These are phyloP conservation scores for Cryptococcus hybrid DNA, from an alignment of 1,284 basidiomycete species.

Conservation along the genomic window DNA sequence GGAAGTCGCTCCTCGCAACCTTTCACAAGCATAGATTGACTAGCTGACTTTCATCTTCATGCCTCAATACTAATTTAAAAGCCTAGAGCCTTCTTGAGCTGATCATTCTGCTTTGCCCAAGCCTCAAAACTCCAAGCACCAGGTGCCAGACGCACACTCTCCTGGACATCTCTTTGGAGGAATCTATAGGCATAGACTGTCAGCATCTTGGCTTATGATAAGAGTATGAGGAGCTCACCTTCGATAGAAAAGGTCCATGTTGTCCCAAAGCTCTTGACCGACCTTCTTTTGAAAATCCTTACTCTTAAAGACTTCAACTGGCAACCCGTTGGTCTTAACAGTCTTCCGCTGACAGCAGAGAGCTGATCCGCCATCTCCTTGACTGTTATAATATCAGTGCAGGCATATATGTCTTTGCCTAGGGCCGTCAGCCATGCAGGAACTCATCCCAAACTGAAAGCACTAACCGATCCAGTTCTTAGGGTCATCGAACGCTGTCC, in stretches of 20 bases:
- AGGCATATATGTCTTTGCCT: constrained; percentile 34
- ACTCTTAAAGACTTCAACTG: constrained; percentile 27
- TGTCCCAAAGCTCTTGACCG: constrained; percentile 16
- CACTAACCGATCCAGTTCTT: constrained; percentile 31
- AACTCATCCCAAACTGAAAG: background rate
- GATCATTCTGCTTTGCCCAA: constrained; percentile 23
- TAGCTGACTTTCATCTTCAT: no score
- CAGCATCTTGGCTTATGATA: background rate
- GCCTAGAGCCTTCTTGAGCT: constrained; percentile 7
- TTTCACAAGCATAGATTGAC: no score
- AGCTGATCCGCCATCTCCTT: constrained; percentile 24
- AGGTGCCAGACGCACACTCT: constrained; percentile 16
- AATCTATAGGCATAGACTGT: constrained; percentile 3
- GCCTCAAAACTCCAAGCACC: constrained; percentile 21
- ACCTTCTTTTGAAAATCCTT: constrained; percentile 10
- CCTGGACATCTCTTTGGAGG: constrained; percentile 1
- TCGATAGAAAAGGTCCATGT: constrained; percentile 16
- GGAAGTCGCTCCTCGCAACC: no score
- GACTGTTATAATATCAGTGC: constrained; percentile 23
- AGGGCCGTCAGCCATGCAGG: background rate
- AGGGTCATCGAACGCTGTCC: constrained; percentile 30
- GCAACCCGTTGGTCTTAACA: constrained; percentile 21
- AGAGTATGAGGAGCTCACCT: constrained; percentile 8
- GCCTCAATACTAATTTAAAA: no score
- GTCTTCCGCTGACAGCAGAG: constrained; percentile 24